Evolutionary conservation across 2,329 filamentous ascomycete species (phyloP).

Genomic region (Akanthomyces lecanii): DNA sequence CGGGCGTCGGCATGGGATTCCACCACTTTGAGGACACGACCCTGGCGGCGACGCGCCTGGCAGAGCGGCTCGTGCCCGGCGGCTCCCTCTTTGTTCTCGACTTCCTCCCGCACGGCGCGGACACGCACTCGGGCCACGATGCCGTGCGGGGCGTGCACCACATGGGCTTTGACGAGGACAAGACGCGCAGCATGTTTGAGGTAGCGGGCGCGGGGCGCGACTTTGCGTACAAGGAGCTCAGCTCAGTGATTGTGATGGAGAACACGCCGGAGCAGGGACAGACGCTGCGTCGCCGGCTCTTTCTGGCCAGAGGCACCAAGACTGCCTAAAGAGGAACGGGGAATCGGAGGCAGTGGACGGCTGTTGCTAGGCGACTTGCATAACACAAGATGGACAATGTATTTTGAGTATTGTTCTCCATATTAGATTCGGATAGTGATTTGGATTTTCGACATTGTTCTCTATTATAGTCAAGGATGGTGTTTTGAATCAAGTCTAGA

Average conservation of each 20-base stretch:
- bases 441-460: not conserved
- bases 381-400: not conserved
- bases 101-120: constrained; percentile 52
- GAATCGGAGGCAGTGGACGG: not conserved
- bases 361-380: not conserved
- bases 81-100: constrained; percentile 67
- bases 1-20: constrained; percentile 58
- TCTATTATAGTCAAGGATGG: not conserved
- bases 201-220: constrained; percentile 54
- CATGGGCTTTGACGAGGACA: constrained; percentile 59
- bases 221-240: constrained; percentile 55
- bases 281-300: constrained; percentile 30
- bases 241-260: constrained; percentile 45
- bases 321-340: not conserved
- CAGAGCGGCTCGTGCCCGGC: constrained; percentile 57
- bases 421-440: too few relatives aligned
- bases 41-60: constrained; percentile 55
- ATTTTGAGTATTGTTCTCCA: too few relatives aligned
- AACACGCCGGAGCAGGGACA: constrained; percentile 27
- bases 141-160: constrained; percentile 54
- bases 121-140: constrained; percentile 18
- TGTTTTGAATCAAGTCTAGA: too few relatives aligned
- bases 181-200: constrained; percentile 58
- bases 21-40: constrained; percentile 66
- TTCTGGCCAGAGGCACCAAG: constrained; percentile 49